Base-by-base conservation (phyloP, 75 land plant species). In the Selaginella moellendorffii region DNA sequence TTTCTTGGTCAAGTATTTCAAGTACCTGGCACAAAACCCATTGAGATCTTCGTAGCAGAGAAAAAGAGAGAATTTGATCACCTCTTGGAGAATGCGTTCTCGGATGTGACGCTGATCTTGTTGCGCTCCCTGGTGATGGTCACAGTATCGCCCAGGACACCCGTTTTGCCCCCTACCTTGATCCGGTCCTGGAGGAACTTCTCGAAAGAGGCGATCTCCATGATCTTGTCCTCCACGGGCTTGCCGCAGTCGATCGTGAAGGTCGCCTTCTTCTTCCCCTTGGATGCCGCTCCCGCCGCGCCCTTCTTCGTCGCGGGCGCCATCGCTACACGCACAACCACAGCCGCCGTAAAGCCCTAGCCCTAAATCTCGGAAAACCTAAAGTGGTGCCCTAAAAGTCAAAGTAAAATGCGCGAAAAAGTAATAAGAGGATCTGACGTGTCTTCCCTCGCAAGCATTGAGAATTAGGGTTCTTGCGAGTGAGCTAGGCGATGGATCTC, bases 201-300 rank as follows among this genome's bases (percentile, higher is more conserved):
- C 82, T 85, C 85, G 30, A 85, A 72, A n/a, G 88, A 85, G 8
- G 88, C 82, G 30, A 83, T 83, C 67, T 83, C 86, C 86, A 83
- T 81, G 62, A 83, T 83, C 77, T 83, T 83, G 58, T 83, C 86
- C 54, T 83, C 86, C 27, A 83, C 86, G 0, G 86, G 86, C 79
- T 83, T 83, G 17, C 72, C 66, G 30, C 88, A 85, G 68, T 85
- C 88, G 46, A 85, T 82, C 9, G 70, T 67, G 85, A 82, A 85
- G 30, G 80, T 79, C 51, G 65, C 62, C 0, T 62, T 74, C 82
- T 84, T 82, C 88, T 85, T 85, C 77, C 46, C 46, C 46, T 36
- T 36, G 46, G 14, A 5, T 5, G 46, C 46, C 46, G 46, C 46
- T n/a, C n/a, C n/a, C 5, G 46, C 10, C 14, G 46, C 46, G 5